Conservation (phyloP, 495 filamentous ascomycete species). For the Apodospora peruviana region DNA sequence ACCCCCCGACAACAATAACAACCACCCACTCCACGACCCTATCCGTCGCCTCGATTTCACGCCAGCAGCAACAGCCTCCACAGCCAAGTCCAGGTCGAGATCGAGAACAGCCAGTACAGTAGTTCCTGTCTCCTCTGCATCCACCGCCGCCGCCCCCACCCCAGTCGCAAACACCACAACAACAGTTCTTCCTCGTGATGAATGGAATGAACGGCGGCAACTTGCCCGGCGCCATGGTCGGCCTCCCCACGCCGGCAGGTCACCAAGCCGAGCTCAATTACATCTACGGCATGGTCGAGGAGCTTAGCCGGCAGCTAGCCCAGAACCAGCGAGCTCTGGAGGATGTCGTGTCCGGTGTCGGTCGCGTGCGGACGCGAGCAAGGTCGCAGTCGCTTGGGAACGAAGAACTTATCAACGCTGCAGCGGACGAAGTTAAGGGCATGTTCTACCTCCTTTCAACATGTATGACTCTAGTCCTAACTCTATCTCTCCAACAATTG, state of each 20-base stretch:
- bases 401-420: constrained; percentile 44
- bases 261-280: constrained; percentile 85
- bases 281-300: constrained; percentile 76
- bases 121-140: no score
- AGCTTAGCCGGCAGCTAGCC: constrained; percentile 68
- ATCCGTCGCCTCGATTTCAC: background rate
- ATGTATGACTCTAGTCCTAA: background rate
- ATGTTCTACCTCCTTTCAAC: background rate
- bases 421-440: constrained; percentile 46
- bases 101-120: background rate
- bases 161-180: no score
- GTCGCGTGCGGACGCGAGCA: constrained; percentile 46
- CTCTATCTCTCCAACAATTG: background rate
- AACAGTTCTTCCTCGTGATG: constrained; percentile 33
- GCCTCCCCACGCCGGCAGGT: constrained; percentile 66
- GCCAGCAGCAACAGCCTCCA: background rate
- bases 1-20: background rate
- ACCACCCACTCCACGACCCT: background rate
- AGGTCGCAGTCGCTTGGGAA: constrained; percentile 40
- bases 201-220: constrained; percentile 56
- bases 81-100: background rate
- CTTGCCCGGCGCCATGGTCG: constrained; percentile 39
- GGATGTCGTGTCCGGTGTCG: constrained; percentile 62
- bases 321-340: constrained; percentile 73
- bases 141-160: no score